These are phyloP conservation scores for Mastigamoeba balamuthi DNA, from an alignment of 78 protist genomes.

Conservation along the genomic window DNA sequence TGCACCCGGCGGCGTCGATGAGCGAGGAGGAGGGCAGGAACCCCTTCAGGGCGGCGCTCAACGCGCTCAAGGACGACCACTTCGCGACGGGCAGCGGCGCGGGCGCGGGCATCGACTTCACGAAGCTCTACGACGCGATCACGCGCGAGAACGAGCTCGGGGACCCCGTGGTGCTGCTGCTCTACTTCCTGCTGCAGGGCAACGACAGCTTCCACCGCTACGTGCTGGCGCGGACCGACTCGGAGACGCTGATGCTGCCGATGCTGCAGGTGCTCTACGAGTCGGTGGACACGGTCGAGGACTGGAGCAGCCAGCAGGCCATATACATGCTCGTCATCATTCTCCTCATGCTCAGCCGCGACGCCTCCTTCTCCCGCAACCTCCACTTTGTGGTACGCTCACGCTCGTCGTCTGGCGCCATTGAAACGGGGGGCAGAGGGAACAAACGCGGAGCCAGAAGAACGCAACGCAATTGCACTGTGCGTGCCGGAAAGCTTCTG, in stretches of 20 bases:
- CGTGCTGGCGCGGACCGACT: conserved; percentile 47
- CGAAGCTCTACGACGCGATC: neutral
- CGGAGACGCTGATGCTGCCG: conserved; percentile 34
- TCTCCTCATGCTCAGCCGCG: too few relatives aligned
- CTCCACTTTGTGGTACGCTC: too few relatives aligned
- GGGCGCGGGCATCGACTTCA: neutral
- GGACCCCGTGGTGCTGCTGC: conserved; percentile 3
- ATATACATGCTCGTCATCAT: too few relatives aligned
- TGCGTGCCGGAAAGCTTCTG: too few relatives aligned
- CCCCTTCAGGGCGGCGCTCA: neutral
- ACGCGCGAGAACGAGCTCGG: neutral
- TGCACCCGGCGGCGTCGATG: neutral
- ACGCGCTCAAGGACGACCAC: neutral
- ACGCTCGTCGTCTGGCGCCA: too few relatives aligned
- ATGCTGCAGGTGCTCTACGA: conserved; percentile 27
- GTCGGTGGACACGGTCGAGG: too few relatives aligned
- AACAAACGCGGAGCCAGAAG: too few relatives aligned
- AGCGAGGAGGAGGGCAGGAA: neutral
- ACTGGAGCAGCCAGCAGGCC: too few relatives aligned
- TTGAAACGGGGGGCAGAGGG: too few relatives aligned
- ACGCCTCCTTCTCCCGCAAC: too few relatives aligned
- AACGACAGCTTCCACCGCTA: conserved; percentile 31
- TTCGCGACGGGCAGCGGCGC: neutral
- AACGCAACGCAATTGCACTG: too few relatives aligned
- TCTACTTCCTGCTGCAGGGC: conserved; percentile 51